Evolutionary conservation across 2,329 filamentous ascomycete species (phyloP).

Genomic region (Colletotrichum sp.): DNA sequence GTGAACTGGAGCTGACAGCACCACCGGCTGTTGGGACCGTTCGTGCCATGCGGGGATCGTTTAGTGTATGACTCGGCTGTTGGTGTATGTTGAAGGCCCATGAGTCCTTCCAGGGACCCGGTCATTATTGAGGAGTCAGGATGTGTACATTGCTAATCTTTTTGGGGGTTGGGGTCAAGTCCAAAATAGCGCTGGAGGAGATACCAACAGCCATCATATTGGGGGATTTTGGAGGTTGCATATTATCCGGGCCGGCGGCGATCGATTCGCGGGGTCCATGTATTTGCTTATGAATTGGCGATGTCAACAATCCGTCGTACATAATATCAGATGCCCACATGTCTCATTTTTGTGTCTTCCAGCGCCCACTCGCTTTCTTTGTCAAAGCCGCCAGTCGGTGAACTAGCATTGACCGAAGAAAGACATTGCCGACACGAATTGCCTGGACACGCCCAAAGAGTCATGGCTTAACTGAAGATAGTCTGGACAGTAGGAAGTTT

Average conservation of each 20-base stretch:
- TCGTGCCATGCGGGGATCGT: conserved; percentile 11
- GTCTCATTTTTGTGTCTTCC: neutral
- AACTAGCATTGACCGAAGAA: rapidly evolving
- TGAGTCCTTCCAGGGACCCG: neutral
- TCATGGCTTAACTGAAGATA: neutral
- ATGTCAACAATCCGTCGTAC: neutral
- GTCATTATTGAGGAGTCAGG: neutral
- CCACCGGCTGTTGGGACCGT: neutral
- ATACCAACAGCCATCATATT: neutral
- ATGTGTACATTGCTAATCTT: neutral
- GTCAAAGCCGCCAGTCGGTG: rapidly evolving
- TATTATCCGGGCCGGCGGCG: neutral
- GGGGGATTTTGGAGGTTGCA: neutral
- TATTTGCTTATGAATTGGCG: neutral
- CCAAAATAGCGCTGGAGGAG: neutral
- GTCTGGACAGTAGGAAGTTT: too few species aligned
- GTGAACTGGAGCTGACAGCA: conserved; percentile 14
- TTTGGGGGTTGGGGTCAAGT: neutral
- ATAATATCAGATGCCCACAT: neutral
- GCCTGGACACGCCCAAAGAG: neutral
- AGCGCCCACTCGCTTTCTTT: rapidly evolving
- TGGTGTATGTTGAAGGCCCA: neutral
- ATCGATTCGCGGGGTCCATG: neutral
- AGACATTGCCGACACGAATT: neutral
- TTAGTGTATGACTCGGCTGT: neutral